phyloP scores from a whole-genome alignment of 345 rosid species.

The Fremontodendron californicum region DNA sequence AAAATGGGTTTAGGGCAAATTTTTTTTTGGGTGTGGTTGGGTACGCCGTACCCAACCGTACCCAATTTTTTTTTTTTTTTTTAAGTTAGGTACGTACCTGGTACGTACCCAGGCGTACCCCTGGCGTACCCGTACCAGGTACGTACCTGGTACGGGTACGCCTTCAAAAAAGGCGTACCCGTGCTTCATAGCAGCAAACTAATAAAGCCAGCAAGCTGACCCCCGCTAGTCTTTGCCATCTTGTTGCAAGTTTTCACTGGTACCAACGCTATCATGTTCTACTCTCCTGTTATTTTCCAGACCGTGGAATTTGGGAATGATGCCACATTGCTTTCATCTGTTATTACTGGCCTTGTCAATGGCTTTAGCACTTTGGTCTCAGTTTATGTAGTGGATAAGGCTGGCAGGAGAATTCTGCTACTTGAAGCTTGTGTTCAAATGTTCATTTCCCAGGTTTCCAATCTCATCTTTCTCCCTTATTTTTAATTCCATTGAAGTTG shows the following conservation, averaged over 20 bases:
- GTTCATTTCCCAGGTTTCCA: constrained; percentile 33
- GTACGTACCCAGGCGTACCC: too few species aligned
- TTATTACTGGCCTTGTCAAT: constrained; percentile 52
- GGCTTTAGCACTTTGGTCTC: constrained; percentile 56
- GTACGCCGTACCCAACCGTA: too few species aligned
- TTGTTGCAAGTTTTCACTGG: constrained; percentile 38
- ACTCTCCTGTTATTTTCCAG: constrained; percentile 58
- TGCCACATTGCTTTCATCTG: constrained; percentile 56
- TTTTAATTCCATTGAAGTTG: neutral
- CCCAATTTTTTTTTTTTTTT: too few species aligned
- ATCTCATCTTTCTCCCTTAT: neutral
- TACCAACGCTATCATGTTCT: constrained; percentile 49
- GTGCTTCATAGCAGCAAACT: too few species aligned
- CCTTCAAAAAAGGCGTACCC: too few species aligned
- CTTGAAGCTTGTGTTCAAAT: constrained; percentile 49
- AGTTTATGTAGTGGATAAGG: constrained; percentile 48
- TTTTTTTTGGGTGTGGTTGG: too few species aligned
- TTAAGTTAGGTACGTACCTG: too few species aligned
- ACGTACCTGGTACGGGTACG: too few species aligned
- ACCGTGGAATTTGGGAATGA: too few species aligned
- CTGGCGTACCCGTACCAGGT: too few species aligned
- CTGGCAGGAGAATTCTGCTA: constrained; percentile 51
- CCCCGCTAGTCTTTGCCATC: constrained; percentile 36
- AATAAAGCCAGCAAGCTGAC: constrained; percentile 28
- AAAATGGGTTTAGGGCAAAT: too few species aligned